These are phyloP conservation scores for Ilex asprella DNA, from an alignment of 257 asterid species.

Conservation along the genomic window DNA sequence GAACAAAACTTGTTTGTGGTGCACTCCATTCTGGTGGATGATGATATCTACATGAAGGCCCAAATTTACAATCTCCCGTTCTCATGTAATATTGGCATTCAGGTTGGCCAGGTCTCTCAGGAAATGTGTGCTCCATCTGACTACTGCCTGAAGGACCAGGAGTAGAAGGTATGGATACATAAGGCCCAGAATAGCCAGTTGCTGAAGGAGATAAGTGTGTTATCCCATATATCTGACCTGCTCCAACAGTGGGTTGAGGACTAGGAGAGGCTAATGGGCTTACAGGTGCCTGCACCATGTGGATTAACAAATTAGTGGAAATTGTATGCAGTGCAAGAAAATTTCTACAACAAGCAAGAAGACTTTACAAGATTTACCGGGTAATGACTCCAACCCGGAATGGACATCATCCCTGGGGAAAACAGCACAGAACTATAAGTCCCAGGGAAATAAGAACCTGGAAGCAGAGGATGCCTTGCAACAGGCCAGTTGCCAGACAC, in stretches of 20 bases:
- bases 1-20: constrained; percentile 42
- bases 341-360: constrained; percentile 13
- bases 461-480: constrained; percentile 65
- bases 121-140: constrained; percentile 56
- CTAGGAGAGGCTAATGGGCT: constrained; percentile 59
- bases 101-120: constrained; percentile 86
- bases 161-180: constrained; percentile 51
- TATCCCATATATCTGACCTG: constrained; percentile 49
- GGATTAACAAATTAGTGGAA: constrained; percentile 13
- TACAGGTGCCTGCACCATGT: constrained; percentile 39
- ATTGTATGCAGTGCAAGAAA: neutral
- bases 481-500: constrained; percentile 78
- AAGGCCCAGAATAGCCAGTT: constrained; percentile 68
- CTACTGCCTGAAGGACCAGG: constrained; percentile 56
- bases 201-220: constrained; percentile 78
- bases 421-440: constrained; percentile 67
- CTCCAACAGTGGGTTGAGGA: constrained; percentile 54
- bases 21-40: constrained; percentile 75
- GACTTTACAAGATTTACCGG: constrained; percentile 40
- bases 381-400: constrained; percentile 86
- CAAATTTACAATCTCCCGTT: constrained; percentile 85
- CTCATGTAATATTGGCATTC: constrained; percentile 79
- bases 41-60: constrained; percentile 81
- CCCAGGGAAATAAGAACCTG: constrained; percentile 71
- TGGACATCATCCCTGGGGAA: constrained; percentile 69